These are phyloP conservation scores for Purpureocillium takamizusanense DNA, from an alignment of 2,329 filamentous ascomycete genomes.

Conservation along the genomic window DNA sequence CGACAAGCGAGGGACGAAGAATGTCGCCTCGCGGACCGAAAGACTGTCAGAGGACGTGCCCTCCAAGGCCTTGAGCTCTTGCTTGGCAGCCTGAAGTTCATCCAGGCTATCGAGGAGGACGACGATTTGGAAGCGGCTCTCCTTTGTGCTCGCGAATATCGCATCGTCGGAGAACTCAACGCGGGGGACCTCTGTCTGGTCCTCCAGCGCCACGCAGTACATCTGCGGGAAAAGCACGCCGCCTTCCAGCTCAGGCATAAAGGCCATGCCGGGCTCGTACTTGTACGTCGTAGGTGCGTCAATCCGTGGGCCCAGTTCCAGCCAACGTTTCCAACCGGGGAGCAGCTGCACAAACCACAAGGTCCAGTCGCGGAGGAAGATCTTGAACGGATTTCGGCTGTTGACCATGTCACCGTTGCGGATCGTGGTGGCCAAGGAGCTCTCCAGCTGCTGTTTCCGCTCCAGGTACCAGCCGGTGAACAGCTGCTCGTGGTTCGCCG, in stretches of 20 bases:
- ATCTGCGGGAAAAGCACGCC: constrained; percentile 3
- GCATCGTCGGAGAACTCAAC: constrained; percentile 8
- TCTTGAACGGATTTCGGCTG: constrained; percentile 3
- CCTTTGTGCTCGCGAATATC: constrained; percentile 1
- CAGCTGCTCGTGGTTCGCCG: constrained; percentile 1
- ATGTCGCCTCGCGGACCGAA: too few relatives aligned
- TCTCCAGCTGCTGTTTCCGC: constrained; percentile 11
- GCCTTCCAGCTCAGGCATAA: constrained; percentile 3
- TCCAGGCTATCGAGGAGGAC: not conserved
- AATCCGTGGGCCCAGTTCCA: constrained; percentile 6
- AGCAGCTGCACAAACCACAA: constrained; percentile 10
- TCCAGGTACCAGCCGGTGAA: constrained; percentile 9
- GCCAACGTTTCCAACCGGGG: constrained; percentile 4
- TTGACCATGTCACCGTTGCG: constrained; percentile 7
- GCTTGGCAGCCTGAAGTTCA: not conserved
- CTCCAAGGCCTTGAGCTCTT: constrained; percentile 1
- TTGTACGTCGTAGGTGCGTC: constrained; percentile 5
- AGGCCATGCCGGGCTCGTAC: constrained; percentile 6
- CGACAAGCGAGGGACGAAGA: too few relatives aligned
- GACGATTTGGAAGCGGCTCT: constrained; percentile 1
- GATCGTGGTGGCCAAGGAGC: constrained; percentile 6
- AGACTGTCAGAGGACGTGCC: too few relatives aligned
- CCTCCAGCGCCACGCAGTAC: constrained; percentile 1
- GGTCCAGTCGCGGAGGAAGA: constrained; percentile 10
- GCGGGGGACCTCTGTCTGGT: not conserved